Evolutionary conservation across 257 asterid species (phyloP), one percentile per base, ranked within the genome.

Genomic region (Ehretia macrophylla): DNA sequence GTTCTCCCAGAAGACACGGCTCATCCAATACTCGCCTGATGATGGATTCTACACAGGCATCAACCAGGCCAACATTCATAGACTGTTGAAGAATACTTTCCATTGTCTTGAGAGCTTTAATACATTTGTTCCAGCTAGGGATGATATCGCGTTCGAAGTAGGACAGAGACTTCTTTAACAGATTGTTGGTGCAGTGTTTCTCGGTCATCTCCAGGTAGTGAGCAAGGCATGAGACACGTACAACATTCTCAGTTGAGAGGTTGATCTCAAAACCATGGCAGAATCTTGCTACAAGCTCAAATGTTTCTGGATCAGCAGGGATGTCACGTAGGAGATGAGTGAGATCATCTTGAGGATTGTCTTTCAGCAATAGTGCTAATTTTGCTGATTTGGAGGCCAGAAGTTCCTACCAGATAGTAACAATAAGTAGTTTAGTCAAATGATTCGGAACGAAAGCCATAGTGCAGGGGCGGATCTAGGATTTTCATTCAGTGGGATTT

Each of bases 151-250:
- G 69, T 56, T 80, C 74, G 54, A 88, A 67, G 53, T 77, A 86
- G 18, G 46, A 5, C 44, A 83, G 5, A 4, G 95, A 79, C 38
- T 54, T 72, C 68, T 39, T 69, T 5, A 78, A 18, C 5, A 92
- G 81, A 68, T 92, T 92, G 64, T 83, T 77, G 1, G 69, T 58
- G 72, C 78, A 66, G 22, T 86, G 87, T 8, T 32, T 58, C 10
- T 88, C 97, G 0, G 91, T 81, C 99, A 92, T 92, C 11, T 77
- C 94, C 0, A 92, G 92, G 76, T 80, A 75, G 27, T 86, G 64
- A 17, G 99, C 87, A 0, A 83, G 64, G 48, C 90, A 81, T 14
- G 83, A 76, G 0, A 92, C 79, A 3, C 71, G 82, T 14, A 84
- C 66, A 0, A 77, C 81, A 63, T 92, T 88, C 47, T 86, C 84